Percentiles rank a stretch among this genome's conserved stretches.
Evolutionary conservation across 2,329 filamentous ascomycete genomes (phyloP).

Genomic region (Graphilbum sp.): DNA sequence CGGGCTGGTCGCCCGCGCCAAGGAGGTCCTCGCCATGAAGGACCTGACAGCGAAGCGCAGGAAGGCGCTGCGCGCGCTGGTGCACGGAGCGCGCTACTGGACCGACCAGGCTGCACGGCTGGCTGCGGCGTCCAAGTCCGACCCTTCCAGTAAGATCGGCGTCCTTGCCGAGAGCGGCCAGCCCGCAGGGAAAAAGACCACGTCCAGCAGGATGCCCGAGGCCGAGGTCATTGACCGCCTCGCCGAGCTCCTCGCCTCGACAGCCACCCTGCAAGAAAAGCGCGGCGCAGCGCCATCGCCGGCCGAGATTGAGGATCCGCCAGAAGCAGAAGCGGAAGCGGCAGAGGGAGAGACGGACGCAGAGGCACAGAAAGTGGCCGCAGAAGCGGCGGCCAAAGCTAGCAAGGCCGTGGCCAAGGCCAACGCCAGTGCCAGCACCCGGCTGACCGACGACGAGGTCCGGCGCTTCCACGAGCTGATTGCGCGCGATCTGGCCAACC

Average conservation of each 20-base stretch:
- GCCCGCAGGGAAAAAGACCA: too few species aligned
- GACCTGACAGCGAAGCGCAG: slow-evolving; percentile 54
- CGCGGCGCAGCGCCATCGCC: slow-evolving; percentile 23
- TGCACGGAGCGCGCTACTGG: slow-evolving; percentile 45
- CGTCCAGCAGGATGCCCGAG: slow-evolving; percentile 6
- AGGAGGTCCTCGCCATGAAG: slow-evolving; percentile 11
- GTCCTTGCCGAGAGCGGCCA: neutral
- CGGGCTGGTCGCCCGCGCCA: slow-evolving; percentile 28
- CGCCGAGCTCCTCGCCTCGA: slow-evolving; percentile 24
- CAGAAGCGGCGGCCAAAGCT: neutral
- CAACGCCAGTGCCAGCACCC: neutral
- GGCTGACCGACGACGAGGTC: slow-evolving; percentile 34
- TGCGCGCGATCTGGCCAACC: slow-evolving; percentile 53
- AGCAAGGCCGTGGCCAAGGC: neutral
- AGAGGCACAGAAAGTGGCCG: neutral
- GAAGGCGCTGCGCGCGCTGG: slow-evolving; percentile 58
- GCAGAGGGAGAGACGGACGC: too few species aligned
- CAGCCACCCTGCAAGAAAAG: slow-evolving; percentile 3
- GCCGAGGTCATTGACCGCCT: slow-evolving; percentile 36
- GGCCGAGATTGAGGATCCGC: too few species aligned
- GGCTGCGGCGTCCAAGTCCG: slow-evolving; percentile 17
- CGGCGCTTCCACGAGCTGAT: slow-evolving; percentile 39
- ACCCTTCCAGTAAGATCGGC: too few species aligned
- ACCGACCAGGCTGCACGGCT: slow-evolving; percentile 36
- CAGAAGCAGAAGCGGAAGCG: slow-evolving; percentile 10